Percentiles rank a stretch among this genome's conserved stretches.
Evolutionary conservation across 2,329 filamentous ascomycete species (phyloP).

Genomic region (Arthrocladium fulminans): DNA sequence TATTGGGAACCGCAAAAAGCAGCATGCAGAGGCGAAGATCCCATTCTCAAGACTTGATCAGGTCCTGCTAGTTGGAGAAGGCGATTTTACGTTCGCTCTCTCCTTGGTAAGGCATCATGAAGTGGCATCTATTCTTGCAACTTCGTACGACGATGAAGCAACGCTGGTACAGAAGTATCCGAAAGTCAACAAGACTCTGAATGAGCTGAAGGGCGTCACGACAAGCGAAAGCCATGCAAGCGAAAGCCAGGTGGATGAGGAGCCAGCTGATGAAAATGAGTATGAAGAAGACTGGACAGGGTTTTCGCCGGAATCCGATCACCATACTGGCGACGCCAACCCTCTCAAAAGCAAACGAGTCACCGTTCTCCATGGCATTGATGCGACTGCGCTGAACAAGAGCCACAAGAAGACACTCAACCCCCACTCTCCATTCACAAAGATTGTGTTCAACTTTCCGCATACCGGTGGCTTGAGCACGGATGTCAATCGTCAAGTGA

Average conservation of each 20-base stretch:
- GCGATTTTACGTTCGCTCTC: constrained; percentile 42
- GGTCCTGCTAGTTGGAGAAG: constrained; percentile 38
- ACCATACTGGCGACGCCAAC: constrained; percentile 4
- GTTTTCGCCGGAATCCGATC: constrained; percentile 12
- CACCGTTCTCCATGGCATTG: constrained; percentile 33
- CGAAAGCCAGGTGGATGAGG: background rate
- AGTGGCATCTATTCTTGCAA: constrained; percentile 33
- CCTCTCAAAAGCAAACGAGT: constrained; percentile 17
- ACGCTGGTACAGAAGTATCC: constrained; percentile 64
- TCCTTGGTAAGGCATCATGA: constrained; percentile 35
- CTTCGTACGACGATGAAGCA: constrained; percentile 37
- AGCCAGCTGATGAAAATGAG: constrained; percentile 9
- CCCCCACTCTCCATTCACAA: constrained; percentile 51
- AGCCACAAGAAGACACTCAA: constrained; percentile 21
- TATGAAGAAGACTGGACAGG: constrained; percentile 19
- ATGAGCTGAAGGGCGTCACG: constrained; percentile 11
- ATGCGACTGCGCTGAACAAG: constrained; percentile 33
- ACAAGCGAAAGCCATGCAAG: too few relatives aligned
- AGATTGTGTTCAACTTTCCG: constrained; percentile 92
- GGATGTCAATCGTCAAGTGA: constrained; percentile 88
- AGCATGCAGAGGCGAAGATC: constrained; percentile 12
- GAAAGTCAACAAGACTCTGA: constrained; percentile 35
- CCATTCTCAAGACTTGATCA: constrained; percentile 35
- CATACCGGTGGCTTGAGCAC: constrained; percentile 87
- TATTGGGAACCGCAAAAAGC: constrained; percentile 1